Conservation (phyloP, 2,329 filamentous ascomycete genomes). For the Colletotrichum incanum region DNA sequence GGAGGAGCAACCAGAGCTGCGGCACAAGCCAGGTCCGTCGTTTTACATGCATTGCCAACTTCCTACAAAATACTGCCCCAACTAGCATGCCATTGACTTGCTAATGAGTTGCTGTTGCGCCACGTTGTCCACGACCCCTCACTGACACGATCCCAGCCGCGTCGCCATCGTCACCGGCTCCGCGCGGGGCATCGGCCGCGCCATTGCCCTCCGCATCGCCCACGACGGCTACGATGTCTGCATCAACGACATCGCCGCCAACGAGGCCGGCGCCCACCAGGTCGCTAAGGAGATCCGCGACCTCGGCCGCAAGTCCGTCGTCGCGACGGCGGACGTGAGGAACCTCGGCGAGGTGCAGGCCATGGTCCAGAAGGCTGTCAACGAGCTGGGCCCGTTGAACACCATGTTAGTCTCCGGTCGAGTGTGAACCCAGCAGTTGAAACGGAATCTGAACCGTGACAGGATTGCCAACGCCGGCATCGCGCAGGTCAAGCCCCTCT, state of each 20-base stretch:
- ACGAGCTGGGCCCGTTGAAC: conserved; percentile 65
- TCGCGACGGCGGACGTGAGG: conserved; percentile 74
- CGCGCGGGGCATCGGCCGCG: conserved; percentile 65
- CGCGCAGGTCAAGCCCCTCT: conserved; percentile 68
- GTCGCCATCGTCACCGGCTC: conserved; percentile 41
- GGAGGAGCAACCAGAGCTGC: conserved; percentile 32
- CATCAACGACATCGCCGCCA: conserved; percentile 73
- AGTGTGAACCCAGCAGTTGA: neutral
- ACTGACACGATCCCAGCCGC: neutral
- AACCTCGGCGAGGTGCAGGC: conserved; percentile 64
- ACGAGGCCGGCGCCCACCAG: conserved; percentile 67
- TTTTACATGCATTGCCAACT: neutral
- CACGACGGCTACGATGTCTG: conserved; percentile 77
- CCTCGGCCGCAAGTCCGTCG: conserved; percentile 67
- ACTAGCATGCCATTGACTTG: neutral
- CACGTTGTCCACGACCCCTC: too few species aligned
- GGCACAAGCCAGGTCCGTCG: conserved; percentile 24
- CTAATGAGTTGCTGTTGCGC: neutral
- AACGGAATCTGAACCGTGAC: conserved; percentile 54
- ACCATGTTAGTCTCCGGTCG: conserved; percentile 51
- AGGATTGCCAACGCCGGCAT: conserved; percentile 75
- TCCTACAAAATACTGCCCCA: neutral
- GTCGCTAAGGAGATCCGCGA: conserved; percentile 67
- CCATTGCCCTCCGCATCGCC: conserved; percentile 75
- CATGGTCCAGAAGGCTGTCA: conserved; percentile 67